Percentiles rank a stretch among this genome's conserved stretches.
Evolutionary conservation across 2,329 filamentous ascomycete genomes (phyloP).

Genomic region (Stromatinia cepivora): DNA sequence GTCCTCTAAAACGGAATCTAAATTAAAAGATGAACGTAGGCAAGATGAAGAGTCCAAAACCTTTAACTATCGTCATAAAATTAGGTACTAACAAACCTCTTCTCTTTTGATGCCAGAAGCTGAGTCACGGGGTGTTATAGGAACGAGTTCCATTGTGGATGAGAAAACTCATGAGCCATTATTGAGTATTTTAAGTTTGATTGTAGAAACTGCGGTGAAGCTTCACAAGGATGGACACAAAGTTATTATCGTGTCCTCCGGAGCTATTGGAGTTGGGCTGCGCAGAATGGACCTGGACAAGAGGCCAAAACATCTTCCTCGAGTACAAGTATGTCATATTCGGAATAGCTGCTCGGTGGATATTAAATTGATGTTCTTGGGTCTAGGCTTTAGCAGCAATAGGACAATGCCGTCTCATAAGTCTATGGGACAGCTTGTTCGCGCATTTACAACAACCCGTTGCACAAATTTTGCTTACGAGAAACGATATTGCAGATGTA

Average conservation of each 20-base stretch:
- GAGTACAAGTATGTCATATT: constrained; percentile 66
- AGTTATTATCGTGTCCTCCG: constrained; percentile 95
- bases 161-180: constrained; percentile 93
- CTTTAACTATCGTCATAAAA: constrained; percentile 68
- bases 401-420: constrained; percentile 92
- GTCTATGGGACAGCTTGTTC: constrained; percentile 93
- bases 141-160: constrained; percentile 98
- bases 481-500: constrained; percentile 95
- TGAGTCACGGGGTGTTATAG: constrained; percentile 49
- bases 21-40: background rate
- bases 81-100: constrained; percentile 50
- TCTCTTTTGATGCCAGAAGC: background rate
- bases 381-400: constrained; percentile 83
- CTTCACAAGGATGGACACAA: constrained; percentile 87
- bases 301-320: constrained; percentile 84
- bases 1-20: background rate
- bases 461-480: constrained; percentile 89
- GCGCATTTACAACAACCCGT: constrained; percentile 84
- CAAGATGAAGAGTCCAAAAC: constrained; percentile 53
- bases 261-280: constrained; percentile 91
- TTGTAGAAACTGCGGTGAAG: constrained; percentile 90
- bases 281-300: constrained; percentile 85
- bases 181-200: constrained; percentile 83
- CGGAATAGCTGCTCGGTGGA: background rate
- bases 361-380: background rate